Conservation (phyloP, 148 eudicot species). For the Persicaria tinctoria region DNA sequence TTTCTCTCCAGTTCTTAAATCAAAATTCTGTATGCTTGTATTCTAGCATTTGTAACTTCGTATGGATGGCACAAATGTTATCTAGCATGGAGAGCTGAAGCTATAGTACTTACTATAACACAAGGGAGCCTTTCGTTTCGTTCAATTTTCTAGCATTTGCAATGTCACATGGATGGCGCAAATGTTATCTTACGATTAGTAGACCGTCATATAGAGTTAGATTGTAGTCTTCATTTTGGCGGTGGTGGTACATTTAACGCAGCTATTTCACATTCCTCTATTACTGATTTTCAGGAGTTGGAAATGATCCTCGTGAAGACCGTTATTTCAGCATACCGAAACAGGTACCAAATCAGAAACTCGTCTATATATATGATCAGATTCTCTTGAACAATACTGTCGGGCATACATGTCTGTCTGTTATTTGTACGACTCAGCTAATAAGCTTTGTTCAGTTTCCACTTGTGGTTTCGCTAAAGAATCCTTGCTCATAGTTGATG, state of each 20-base stretch:
- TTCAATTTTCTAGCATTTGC: no score
- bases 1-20: not conserved
- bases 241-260: not conserved
- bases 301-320: conserved; percentile 95
- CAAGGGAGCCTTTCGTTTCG: no score
- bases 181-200: not conserved
- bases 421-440: no score
- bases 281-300: conserved; percentile 52
- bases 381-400: not conserved
- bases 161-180: not conserved
- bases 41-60: no score
- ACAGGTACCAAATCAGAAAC: conserved; percentile 40
- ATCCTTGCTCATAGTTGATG: no score
- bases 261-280: not conserved
- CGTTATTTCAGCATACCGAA: conserved; percentile 95
- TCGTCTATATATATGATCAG: not conserved
- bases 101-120: no score
- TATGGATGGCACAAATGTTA: no score
- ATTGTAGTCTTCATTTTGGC: not conserved
- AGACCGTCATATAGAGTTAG: not conserved
- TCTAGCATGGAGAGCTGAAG: no score
- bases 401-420: no score
- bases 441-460: no score
- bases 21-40: no score
- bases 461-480: no score